Conservation (phyloP, 257 asterid genomes). For the Solanum dulcamara region DNA sequence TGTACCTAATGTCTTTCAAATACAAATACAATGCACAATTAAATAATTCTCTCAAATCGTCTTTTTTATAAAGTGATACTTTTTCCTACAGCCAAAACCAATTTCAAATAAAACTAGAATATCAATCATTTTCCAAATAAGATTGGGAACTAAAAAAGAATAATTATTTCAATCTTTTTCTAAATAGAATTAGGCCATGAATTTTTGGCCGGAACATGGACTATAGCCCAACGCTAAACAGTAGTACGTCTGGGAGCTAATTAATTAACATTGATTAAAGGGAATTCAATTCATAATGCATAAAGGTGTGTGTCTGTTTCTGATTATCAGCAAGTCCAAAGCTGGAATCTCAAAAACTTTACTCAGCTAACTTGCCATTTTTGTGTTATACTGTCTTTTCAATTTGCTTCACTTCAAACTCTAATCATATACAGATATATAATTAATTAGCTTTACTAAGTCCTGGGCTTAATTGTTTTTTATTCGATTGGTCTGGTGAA, state of each 20-base stretch:
- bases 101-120: no score
- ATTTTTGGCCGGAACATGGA: no score
- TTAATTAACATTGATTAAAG: neutral
- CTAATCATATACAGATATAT: neutral
- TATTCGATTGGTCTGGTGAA: neutral
- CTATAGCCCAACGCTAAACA: no score
- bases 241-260: neutral
- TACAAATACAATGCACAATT: no score
- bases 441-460: neutral
- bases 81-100: no score
- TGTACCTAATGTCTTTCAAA: no score
- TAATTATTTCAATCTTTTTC: no score
- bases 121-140: no score
- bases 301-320: neutral
- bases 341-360: neutral
- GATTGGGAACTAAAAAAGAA: no score
- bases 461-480: neutral
- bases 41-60: no score
- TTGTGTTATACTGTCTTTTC: neutral
- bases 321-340: neutral
- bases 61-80: no score
- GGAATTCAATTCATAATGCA: neutral
- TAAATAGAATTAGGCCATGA: no score
- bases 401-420: neutral
- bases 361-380: neutral